A percentile compares a stretch with the other conserved stretches of the same genome.
Conservation (phyloP, 805 yeast genomes). For the Schwanniomyces vanrijiae region DNA sequence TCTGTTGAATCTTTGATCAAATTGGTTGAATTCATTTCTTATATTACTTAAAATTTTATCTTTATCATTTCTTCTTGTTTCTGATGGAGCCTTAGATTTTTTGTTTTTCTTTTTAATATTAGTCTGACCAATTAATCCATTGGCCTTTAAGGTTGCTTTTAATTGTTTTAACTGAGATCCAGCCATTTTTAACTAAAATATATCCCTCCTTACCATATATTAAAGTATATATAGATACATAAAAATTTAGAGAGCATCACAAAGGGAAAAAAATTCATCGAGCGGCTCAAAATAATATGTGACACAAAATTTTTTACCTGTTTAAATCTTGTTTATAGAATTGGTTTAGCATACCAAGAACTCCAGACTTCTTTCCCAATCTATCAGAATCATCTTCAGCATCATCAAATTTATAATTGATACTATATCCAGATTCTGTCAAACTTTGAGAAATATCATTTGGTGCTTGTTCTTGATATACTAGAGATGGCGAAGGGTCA, state of each 20-base stretch:
- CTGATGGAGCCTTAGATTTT: conserved; percentile 53
- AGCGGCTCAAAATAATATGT: conserved; percentile 11
- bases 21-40: conserved; percentile 85
- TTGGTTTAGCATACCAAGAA: conserved; percentile 77
- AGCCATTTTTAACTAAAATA: conserved; percentile 48
- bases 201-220: not conserved
- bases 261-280: conserved; percentile 11
- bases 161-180: conserved; percentile 87
- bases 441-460: conserved; percentile 5
- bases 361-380: conserved; percentile 49
- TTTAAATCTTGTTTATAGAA: conserved; percentile 58
- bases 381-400: conserved; percentile 28
- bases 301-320: conserved; percentile 10
- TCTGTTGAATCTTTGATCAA: conserved; percentile 73
- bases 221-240: not conserved
- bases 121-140: conserved; percentile 86
- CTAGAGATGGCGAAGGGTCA: conserved; percentile 17
- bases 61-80: conserved; percentile 69
- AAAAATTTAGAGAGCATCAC: conserved; percentile 1
- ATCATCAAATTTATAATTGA: conserved; percentile 30
- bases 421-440: conserved; percentile 27
- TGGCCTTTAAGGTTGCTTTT: conserved; percentile 70
- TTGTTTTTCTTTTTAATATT: conserved; percentile 59
- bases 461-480: conserved; percentile 5
- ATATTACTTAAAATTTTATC: conserved; percentile 55